These are phyloP conservation scores for Phytophthora hibernalis DNA, from an alignment of 352 stramenopile species.

Conservation along the genomic window DNA sequence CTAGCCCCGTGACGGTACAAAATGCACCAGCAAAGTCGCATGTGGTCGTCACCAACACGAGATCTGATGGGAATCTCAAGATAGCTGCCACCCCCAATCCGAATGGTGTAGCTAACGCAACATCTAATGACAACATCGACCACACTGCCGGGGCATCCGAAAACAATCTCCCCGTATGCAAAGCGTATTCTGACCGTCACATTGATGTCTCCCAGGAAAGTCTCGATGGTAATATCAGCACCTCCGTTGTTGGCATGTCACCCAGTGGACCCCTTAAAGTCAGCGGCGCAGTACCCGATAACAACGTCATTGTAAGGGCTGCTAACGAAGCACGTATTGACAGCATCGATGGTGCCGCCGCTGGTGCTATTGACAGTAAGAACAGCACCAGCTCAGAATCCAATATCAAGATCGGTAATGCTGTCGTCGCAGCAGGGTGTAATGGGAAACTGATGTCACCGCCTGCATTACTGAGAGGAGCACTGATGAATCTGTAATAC, in stretches of 20 bases:
- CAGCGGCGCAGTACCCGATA: not conserved
- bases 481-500: not conserved
- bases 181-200: not conserved
- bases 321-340: conserved; percentile 1
- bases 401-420: not conserved
- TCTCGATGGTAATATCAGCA: not conserved
- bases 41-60: not conserved
- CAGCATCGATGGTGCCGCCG: not conserved
- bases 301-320: not conserved
- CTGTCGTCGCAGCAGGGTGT: not conserved
- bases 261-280: not conserved
- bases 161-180: not conserved
- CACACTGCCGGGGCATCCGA: not conserved
- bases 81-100: not conserved
- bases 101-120: conserved; percentile 2
- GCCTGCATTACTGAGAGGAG: not conserved
- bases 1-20: not conserved
- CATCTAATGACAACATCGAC: not conserved
- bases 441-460: not conserved
- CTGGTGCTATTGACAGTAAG: conserved; percentile 1
- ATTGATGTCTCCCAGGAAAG: not conserved
- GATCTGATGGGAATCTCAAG: not conserved
- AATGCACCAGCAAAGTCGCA: conserved; percentile 4
- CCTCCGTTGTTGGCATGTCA: not conserved
- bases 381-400: not conserved